Evolutionary conservation across 1,284 basidiomycete genomes (phyloP).

Genomic region (Leccinum colubrinum): DNA sequence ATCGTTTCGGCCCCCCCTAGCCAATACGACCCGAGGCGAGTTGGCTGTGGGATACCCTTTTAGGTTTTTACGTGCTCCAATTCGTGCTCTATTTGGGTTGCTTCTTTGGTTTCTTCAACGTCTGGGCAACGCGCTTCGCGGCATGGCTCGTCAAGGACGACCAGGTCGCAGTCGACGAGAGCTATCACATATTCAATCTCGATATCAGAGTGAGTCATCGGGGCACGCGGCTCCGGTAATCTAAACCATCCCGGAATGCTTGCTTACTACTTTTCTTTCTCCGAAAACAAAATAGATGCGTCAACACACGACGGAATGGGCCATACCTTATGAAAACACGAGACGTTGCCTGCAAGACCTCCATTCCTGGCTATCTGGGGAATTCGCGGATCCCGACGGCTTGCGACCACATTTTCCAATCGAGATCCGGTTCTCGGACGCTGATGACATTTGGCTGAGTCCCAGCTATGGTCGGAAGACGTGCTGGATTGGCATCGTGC

Average conservation of each 20-base stretch:
- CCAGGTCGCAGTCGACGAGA: conserved; percentile 65
- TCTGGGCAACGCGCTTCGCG: conserved; percentile 52
- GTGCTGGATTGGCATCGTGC: conserved; percentile 95
- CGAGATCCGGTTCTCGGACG: conserved; percentile 88
- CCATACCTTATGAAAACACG: conserved; percentile 72
- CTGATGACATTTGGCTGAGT: conserved; percentile 93
- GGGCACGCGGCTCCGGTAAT: conserved; percentile 15
- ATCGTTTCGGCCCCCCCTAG: conserved; percentile 32
- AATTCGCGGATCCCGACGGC: conserved; percentile 67
- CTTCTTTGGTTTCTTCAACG: conserved; percentile 53
- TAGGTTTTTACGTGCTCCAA: conserved; percentile 79
- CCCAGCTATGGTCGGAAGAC: conserved; percentile 81
- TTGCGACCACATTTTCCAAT: conserved; percentile 90
- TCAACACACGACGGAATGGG: conserved; percentile 93
- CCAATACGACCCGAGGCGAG: conserved; percentile 48
- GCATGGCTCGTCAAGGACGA: conserved; percentile 57
- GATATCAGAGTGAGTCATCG: conserved; percentile 65
- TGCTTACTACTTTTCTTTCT: background rate
- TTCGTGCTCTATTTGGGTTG: conserved; percentile 74
- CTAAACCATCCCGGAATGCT: conserved; percentile 3
- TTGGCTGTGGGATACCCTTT: conserved; percentile 68
- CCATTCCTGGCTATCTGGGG: conserved; percentile 70
- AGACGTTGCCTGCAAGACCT: conserved; percentile 72
- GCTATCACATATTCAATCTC: conserved; percentile 79
- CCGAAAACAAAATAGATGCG: conserved; percentile 59